These are phyloP conservation scores for Crithidia expoeki DNA, from an alignment of 208 protist species.

Conservation along the genomic window DNA sequence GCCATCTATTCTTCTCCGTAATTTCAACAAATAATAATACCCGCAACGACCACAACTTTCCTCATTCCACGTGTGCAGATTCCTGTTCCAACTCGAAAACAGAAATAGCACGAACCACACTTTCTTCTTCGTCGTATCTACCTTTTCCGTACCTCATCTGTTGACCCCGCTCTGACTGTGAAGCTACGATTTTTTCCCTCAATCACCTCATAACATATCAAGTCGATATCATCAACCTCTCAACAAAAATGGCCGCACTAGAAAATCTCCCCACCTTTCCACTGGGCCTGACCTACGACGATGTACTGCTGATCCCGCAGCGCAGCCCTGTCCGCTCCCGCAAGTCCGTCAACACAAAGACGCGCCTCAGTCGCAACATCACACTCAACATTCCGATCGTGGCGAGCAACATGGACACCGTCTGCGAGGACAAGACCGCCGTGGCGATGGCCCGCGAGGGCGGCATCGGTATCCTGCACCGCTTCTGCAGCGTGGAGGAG, in stretches of 20 bases:
- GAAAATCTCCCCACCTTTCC: conserved; percentile 41
- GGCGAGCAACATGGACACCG: conserved; percentile 94
- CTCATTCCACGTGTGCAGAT: background rate
- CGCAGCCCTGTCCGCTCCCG: conserved; percentile 72
- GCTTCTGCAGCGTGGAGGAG: conserved; percentile 88
- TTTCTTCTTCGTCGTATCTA: background rate
- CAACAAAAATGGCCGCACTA: conserved; percentile 36
- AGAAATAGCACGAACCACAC: conserved; percentile 4
- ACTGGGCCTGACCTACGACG: conserved; percentile 85
- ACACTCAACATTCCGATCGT: conserved; percentile 84
- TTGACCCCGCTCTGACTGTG: background rate
- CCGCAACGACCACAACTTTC: background rate
- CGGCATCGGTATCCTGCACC: conserved; percentile 90
- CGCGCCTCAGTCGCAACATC: conserved; percentile 76
- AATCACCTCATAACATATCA: background rate
- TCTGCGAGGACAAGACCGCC: conserved; percentile 89
- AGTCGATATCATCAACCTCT: no score
- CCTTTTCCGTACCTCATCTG: background rate
- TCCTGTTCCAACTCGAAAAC: conserved; percentile 5
- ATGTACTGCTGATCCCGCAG: conserved; percentile 90
- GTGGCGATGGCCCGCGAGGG: conserved; percentile 88
- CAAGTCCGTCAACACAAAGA: conserved; percentile 64
- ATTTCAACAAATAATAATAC: no score
- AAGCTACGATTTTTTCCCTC: background rate
- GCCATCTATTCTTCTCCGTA: no score